These are phyloP conservation scores for Neurospora sp. DNA, from an alignment of 495 filamentous ascomycete genomes.

Conservation along the genomic window DNA sequence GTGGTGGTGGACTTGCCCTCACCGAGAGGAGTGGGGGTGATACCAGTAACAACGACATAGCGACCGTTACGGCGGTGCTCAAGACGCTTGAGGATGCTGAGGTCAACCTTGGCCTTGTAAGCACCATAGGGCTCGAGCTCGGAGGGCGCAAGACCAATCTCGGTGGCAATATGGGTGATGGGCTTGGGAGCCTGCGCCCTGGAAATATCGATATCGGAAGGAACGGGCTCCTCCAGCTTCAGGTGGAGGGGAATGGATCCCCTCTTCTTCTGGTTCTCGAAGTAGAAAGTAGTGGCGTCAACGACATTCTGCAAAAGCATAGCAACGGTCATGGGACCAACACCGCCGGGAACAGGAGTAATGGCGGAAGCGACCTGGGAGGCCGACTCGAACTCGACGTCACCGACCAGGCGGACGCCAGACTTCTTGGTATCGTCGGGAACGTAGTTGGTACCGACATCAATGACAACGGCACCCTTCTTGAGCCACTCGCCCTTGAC, in stretches of 20 bases:
- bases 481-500: slow-evolving; percentile 95
- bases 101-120: slow-evolving; percentile 89
- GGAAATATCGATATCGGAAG: slow-evolving; percentile 89
- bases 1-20: slow-evolving; percentile 99
- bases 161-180: slow-evolving; percentile 71
- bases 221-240: slow-evolving; percentile 64
- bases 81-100: slow-evolving; percentile 70
- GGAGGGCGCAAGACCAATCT: slow-evolving; percentile 73
- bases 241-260: slow-evolving; percentile 70
- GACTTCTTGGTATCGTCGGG: slow-evolving; percentile 91
- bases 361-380: slow-evolving; percentile 85
- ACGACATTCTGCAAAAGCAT: slow-evolving; percentile 96
- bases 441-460: slow-evolving; percentile 95
- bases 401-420: slow-evolving; percentile 85
- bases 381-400: slow-evolving; percentile 87
- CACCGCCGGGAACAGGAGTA: slow-evolving; percentile 92
- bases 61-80: slow-evolving; percentile 77
- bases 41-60: slow-evolving; percentile 88
- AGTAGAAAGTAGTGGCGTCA: slow-evolving; percentile 66
- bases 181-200: slow-evolving; percentile 81
- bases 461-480: slow-evolving; percentile 85
- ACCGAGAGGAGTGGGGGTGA: slow-evolving; percentile 94
- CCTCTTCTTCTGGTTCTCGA: slow-evolving; percentile 69
- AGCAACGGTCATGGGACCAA: slow-evolving; percentile 96
- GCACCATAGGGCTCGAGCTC: slow-evolving; percentile 92